Evolutionary conservation across 202 grass and related monocot genomes (phyloP).

Genomic region (Brachypodium distachyon): DNA sequence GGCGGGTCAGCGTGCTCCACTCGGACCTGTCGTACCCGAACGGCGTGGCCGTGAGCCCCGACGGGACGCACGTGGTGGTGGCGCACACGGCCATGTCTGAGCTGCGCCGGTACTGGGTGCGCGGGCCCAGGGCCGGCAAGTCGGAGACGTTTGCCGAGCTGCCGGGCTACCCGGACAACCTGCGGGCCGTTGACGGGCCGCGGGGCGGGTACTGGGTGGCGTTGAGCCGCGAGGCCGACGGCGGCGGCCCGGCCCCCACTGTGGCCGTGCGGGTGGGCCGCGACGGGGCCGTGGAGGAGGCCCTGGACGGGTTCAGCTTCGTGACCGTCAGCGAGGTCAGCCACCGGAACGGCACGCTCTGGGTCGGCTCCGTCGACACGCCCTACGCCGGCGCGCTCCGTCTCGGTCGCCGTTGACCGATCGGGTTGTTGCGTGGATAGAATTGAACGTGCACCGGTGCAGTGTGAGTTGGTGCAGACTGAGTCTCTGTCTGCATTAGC

Average conservation of each 20-base stretch:
- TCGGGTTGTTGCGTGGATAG: too few relatives aligned
- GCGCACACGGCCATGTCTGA: conserved; percentile 31
- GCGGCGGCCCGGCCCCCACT: not conserved
- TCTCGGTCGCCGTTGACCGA: too few relatives aligned
- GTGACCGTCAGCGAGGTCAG: conserved; percentile 46
- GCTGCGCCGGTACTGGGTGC: conserved; percentile 39
- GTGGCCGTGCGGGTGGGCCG: conserved; percentile 29
- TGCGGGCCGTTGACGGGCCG: conserved; percentile 26
- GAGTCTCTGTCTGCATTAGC: too few relatives aligned
- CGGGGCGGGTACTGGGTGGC: conserved; percentile 44
- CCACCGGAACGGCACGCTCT: conserved; percentile 32
- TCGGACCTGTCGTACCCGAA: conserved; percentile 38
- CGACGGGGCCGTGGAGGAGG: conserved; percentile 21
- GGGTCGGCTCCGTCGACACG: conserved; percentile 48
- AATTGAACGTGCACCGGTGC: too few relatives aligned
- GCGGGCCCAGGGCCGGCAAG: not conserved
- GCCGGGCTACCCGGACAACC: conserved; percentile 51
- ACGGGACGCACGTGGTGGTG: conserved; percentile 35
- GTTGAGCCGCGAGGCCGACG: not conserved
- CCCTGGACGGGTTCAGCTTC: conserved; percentile 29
- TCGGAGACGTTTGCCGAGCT: conserved; percentile 29
- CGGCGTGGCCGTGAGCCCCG: conserved; percentile 33
- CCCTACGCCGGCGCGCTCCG: conserved; percentile 17
- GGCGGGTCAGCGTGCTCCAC: conserved; percentile 31
- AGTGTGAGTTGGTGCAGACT: too few relatives aligned